phyloP scores from a whole-genome alignment of 208 protist species.

The Acanthamoeba castellanii region DNA sequence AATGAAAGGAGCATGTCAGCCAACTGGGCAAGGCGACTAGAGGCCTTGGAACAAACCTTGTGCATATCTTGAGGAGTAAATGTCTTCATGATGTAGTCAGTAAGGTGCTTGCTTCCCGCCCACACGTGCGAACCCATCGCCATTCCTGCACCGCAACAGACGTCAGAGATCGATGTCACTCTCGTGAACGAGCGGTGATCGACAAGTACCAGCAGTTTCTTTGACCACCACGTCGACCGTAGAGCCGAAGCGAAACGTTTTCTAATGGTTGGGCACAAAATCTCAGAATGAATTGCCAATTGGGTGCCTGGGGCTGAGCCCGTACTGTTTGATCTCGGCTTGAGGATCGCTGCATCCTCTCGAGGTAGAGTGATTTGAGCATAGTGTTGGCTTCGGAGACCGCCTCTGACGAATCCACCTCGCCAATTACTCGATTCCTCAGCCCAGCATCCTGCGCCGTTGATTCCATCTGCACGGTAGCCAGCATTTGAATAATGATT shows the following conservation, averaged over 20 bases:
- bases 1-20: not conserved
- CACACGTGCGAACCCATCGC: constrained; percentile 66
- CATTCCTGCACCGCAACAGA: not conserved
- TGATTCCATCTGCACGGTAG: no score
- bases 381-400: not conserved
- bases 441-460: not conserved
- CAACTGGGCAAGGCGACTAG: not conserved
- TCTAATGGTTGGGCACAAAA: not conserved
- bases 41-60: not conserved
- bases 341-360: constrained; percentile 17
- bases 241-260: constrained; percentile 32
- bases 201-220: constrained; percentile 38
- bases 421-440: not conserved
- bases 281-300: not conserved
- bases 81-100: constrained; percentile 35
- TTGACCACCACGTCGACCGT: constrained; percentile 16
- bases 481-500: no score
- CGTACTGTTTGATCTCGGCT: not conserved
- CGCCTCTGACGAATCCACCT: not conserved
- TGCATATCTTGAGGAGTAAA: not conserved
- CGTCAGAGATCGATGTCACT: not conserved
- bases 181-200: no score
- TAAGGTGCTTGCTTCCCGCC: constrained; percentile 46
- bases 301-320: not conserved
- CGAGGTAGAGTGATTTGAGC: constrained; percentile 47